Conservation (phyloP, 2,329 filamentous ascomycete species). For the Rutstroemia sp. region DNA sequence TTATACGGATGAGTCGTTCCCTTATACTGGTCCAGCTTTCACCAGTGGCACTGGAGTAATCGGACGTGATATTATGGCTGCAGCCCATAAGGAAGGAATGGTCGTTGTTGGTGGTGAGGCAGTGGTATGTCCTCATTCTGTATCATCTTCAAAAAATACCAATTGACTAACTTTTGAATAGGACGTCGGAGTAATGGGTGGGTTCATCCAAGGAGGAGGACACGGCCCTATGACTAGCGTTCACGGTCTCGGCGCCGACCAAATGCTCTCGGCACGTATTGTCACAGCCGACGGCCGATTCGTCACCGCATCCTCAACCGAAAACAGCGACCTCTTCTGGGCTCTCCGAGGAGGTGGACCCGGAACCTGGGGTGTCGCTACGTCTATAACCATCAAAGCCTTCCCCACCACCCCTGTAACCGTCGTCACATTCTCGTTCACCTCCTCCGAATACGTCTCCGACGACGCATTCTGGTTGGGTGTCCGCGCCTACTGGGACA, state of each 20-base stretch:
- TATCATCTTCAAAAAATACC: conserved; percentile 31
- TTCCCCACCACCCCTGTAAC: conserved; percentile 33
- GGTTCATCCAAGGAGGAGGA: conserved; percentile 54
- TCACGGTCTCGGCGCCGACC: conserved; percentile 53
- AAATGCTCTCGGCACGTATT: conserved; percentile 29
- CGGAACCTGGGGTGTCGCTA: conserved; percentile 52
- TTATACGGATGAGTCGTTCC: conserved; percentile 28
- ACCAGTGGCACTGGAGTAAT: conserved; percentile 36
- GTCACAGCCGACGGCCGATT: conserved; percentile 19
- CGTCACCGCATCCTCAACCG: conserved; percentile 15
- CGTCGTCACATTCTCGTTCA: conserved; percentile 37
- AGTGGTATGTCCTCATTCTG: conserved; percentile 40
- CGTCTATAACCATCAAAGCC: conserved; percentile 48
- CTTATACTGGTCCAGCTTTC: conserved; percentile 31
- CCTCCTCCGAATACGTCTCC: conserved; percentile 39
- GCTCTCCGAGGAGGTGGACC: conserved; percentile 22
- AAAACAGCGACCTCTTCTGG: conserved; percentile 22
- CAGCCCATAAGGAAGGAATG: conserved; percentile 36
- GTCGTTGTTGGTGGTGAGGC: conserved; percentile 37
- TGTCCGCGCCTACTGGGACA: conserved; percentile 41
- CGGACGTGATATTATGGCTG: conserved; percentile 35
- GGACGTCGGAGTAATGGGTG: conserved; percentile 28
- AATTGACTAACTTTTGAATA: conserved; percentile 35
- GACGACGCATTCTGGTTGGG: conserved; percentile 40
- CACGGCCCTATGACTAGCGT: conserved; percentile 46